Evolutionary conservation across 768 basidiomycete genomes (phyloP).

Genomic region (Termitomyces sp.): DNA sequence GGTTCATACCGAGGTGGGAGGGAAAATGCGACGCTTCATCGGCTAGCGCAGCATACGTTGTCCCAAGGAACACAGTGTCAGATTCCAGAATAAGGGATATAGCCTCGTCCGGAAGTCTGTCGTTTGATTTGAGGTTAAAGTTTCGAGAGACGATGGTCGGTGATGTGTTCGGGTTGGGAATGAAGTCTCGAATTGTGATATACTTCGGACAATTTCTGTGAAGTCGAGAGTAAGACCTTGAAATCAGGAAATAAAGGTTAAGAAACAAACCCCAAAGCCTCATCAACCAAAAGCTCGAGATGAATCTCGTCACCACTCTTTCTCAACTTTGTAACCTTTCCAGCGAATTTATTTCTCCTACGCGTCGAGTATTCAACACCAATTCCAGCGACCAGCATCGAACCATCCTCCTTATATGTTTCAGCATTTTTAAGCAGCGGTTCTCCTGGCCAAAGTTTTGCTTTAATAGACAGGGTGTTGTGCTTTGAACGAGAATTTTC

Average conservation of each 20-base stretch:
- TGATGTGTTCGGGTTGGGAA: slow-evolving; percentile 33
- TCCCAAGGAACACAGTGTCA: slow-evolving; percentile 55
- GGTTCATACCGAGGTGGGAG: slow-evolving; percentile 60
- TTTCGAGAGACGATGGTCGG: slow-evolving; percentile 33
- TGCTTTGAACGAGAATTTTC: slow-evolving; percentile 26
- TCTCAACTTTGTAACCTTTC: slow-evolving; percentile 31
- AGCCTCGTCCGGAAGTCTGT: slow-evolving; percentile 44
- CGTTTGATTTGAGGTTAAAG: slow-evolving; percentile 25
- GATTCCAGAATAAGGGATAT: slow-evolving; percentile 41
- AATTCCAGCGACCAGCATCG: slow-evolving; percentile 46
- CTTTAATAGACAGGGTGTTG: slow-evolving; percentile 33
- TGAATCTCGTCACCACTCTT: slow-evolving; percentile 22
- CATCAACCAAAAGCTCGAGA: slow-evolving; percentile 43
- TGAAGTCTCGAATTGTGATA: slow-evolving; percentile 51
- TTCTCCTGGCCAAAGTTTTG: slow-evolving; percentile 49
- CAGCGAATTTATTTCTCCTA: slow-evolving; percentile 60
- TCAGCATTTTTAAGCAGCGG: slow-evolving; percentile 39
- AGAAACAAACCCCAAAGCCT: slow-evolving; percentile 50
- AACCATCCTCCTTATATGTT: not conserved
- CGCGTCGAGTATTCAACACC: slow-evolving; percentile 56
- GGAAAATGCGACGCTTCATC: slow-evolving; percentile 38
- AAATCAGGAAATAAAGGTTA: not conserved
- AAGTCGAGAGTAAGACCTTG: not conserved
- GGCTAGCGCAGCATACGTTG: slow-evolving; percentile 37
- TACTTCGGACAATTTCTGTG: slow-evolving; percentile 67